Evolutionary conservation across 768 basidiomycete genomes (phyloP).

Genomic region (Lentinula sp.): DNA sequence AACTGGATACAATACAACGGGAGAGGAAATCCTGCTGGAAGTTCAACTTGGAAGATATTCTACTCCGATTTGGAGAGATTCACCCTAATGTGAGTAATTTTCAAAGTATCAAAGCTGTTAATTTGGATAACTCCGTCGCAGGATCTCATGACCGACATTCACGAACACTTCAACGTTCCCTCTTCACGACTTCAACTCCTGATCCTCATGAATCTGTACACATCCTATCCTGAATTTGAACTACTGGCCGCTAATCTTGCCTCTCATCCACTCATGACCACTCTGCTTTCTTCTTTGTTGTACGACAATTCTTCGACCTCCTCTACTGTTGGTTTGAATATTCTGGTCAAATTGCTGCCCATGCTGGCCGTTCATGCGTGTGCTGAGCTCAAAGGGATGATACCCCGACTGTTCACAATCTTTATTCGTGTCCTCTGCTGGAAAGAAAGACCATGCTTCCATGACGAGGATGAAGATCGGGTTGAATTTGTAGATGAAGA

Average conservation of each 20-base stretch:
- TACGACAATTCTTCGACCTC: slow-evolving; percentile 72
- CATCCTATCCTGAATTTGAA: slow-evolving; percentile 47
- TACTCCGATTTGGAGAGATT: slow-evolving; percentile 58
- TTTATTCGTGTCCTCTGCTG: slow-evolving; percentile 72
- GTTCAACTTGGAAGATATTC: slow-evolving; percentile 68
- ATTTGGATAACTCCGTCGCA: slow-evolving; percentile 22
- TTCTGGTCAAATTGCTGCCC: slow-evolving; percentile 69
- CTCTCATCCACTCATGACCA: slow-evolving; percentile 55
- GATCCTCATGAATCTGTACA: slow-evolving; percentile 57
- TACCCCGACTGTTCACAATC: slow-evolving; percentile 62
- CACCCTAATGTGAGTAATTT: slow-evolving; percentile 35
- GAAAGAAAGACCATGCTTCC: slow-evolving; percentile 41
- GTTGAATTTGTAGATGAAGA: slow-evolving; percentile 23
- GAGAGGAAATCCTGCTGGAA: slow-evolving; percentile 66
- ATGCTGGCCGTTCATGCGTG: slow-evolving; percentile 62
- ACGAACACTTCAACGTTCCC: slow-evolving; percentile 54
- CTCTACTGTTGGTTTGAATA: slow-evolving; percentile 56
- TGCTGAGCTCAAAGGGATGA: slow-evolving; percentile 45
- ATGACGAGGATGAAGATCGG: slow-evolving; percentile 6
- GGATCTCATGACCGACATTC: slow-evolving; percentile 67
- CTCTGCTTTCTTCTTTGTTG: slow-evolving; percentile 59
- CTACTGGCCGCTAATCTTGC: slow-evolving; percentile 45
- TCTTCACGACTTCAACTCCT: slow-evolving; percentile 65
- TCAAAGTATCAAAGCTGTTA: not conserved
- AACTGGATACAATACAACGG: slow-evolving; percentile 55